Evolutionary conservation across 2,329 filamentous ascomycete species (phyloP).

Genomic region (Penicillium sp.): DNA sequence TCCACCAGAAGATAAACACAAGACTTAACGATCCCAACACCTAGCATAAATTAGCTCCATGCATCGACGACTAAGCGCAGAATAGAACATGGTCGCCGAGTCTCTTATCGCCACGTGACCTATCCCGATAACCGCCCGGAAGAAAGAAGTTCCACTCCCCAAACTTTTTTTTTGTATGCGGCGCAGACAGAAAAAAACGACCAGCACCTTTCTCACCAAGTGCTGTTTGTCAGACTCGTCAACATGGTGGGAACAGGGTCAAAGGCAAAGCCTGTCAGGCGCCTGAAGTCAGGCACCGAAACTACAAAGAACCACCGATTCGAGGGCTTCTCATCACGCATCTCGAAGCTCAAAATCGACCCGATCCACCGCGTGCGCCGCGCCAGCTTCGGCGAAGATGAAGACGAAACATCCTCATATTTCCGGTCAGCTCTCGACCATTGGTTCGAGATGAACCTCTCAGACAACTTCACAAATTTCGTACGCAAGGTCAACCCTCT

Average conservation of each 20-base stretch:
- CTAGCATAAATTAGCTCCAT: neutral
- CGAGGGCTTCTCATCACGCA: constrained; percentile 87
- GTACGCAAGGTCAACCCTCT: constrained; percentile 72
- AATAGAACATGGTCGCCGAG: neutral
- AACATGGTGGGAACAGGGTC: constrained; percentile 60
- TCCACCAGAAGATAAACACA: neutral
- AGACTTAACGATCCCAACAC: neutral
- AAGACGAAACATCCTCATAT: constrained; percentile 78
- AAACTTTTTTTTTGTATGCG: constrained; percentile 43
- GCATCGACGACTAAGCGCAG: neutral
- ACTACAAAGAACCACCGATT: constrained; percentile 85
- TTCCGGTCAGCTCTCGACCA: constrained; percentile 79
- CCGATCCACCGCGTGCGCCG: constrained; percentile 87
- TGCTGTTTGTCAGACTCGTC: constrained; percentile 27
- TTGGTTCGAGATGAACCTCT: constrained; percentile 91
- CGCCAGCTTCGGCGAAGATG: constrained; percentile 75
- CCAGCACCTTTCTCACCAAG: constrained; percentile 23
- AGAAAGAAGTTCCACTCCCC: constrained; percentile 31
- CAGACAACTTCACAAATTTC: constrained; percentile 77
- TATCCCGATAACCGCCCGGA: constrained; percentile 30
- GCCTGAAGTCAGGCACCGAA: constrained; percentile 66
- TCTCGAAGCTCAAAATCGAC: constrained; percentile 90
- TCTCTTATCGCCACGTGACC: constrained; percentile 30
- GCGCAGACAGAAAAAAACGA: constrained; percentile 20
- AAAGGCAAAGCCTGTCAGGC: constrained; percentile 69